Conservation (phyloP, 1,284 basidiomycete genomes). For the Abortiporus biennis region DNA sequence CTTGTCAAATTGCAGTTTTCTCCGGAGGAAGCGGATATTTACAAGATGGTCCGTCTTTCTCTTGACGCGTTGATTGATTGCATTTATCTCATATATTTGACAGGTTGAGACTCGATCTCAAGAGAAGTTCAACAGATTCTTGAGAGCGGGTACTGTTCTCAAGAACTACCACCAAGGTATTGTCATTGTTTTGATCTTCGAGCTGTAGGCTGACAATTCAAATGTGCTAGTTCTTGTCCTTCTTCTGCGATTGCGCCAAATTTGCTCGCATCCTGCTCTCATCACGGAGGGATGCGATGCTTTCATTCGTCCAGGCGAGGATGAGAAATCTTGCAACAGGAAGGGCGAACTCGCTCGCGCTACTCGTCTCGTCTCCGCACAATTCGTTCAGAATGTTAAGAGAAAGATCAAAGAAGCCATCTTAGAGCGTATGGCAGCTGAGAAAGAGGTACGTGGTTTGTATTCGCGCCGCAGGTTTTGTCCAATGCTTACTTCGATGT, state of each 20-base stretch:
- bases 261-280: conserved; percentile 49
- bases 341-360: conserved; percentile 26
- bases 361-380: conserved; percentile 32
- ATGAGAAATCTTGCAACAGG: conserved; percentile 23
- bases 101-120: conserved; percentile 52
- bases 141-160: conserved; percentile 49
- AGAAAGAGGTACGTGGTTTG: conserved; percentile 41
- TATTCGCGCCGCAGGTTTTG: neutral
- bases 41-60: conserved; percentile 35
- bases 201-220: conserved; percentile 1
- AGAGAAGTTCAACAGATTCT: conserved; percentile 50
- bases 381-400: conserved; percentile 45
- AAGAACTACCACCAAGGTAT: conserved; percentile 46
- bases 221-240: conserved; percentile 40
- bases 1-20: conserved; percentile 44
- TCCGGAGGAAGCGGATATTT: conserved; percentile 50
- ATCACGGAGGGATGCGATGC: conserved; percentile 41
- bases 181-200: conserved; percentile 1
- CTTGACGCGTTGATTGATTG: neutral
- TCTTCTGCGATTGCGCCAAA: conserved; percentile 48
- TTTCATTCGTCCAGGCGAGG: conserved; percentile 32
- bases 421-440: conserved; percentile 35
- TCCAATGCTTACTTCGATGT: too few species aligned
- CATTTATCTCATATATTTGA: neutral
- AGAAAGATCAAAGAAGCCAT: conserved; percentile 34